phyloP scores from a whole-genome alignment of 106 monocot genomes.

The Dendrobium nobile region DNA sequence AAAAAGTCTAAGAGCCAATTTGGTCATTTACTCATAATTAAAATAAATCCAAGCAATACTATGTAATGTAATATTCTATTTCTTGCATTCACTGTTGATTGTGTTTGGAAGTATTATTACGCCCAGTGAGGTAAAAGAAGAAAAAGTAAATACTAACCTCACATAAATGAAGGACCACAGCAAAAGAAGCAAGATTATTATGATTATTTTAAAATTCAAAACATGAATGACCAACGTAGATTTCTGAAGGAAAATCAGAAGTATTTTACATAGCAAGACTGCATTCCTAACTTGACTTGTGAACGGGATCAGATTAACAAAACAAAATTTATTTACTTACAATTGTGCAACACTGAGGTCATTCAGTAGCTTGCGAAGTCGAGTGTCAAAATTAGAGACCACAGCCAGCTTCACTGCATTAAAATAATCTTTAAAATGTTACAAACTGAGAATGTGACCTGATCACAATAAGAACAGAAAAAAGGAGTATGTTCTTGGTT shows the following conservation, averaged over 20 bases:
- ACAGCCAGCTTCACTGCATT: constrained; percentile 87
- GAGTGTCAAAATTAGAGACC: constrained; percentile 92
- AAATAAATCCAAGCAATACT: background rate
- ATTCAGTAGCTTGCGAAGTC: constrained; percentile 70
- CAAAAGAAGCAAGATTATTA: background rate
- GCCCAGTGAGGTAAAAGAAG: no score
- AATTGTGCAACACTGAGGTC: constrained; percentile 70
- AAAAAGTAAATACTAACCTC: background rate
- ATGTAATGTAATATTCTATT: background rate
- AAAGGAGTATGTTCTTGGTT: constrained; percentile 3
- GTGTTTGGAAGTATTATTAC: background rate
- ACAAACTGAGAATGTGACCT: background rate
- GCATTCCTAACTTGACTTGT: background rate
- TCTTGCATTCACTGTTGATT: background rate
- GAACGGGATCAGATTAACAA: background rate
- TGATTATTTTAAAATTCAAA: background rate
- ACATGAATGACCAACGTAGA: background rate
- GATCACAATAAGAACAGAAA: background rate
- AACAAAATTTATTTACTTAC: constrained; percentile 26
- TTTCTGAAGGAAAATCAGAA: background rate
- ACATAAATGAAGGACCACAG: background rate
- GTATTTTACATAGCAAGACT: background rate
- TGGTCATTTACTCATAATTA: background rate
- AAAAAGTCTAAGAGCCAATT: no score
- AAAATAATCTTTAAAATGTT: constrained; percentile 1